Evolutionary conservation across 2,329 filamentous ascomycete species (phyloP).

Genomic region (Penicillium sumatraense): DNA sequence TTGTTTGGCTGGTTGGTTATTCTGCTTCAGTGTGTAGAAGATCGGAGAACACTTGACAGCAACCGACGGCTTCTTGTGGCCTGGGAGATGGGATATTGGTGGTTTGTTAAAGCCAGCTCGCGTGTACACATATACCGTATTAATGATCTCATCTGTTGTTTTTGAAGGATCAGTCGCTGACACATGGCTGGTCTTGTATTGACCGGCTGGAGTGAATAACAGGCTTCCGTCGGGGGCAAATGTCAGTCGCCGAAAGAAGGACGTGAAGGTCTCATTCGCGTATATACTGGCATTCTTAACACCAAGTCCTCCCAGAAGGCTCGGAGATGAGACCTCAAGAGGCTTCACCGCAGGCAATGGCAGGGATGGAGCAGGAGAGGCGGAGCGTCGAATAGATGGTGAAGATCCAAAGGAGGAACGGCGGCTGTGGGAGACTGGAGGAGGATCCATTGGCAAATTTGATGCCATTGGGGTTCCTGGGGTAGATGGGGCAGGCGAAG

Average conservation of each 20-base stretch:
- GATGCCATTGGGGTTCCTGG: conserved; percentile 92
- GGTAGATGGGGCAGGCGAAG: conserved; percentile 86
- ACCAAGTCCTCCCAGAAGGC: conserved; percentile 64
- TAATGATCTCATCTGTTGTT: conserved; percentile 81
- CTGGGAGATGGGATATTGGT: conserved; percentile 90
- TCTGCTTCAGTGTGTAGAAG: conserved; percentile 78
- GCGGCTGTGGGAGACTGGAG: conserved; percentile 86
- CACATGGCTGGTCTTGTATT: conserved; percentile 81
- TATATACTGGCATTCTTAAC: conserved; percentile 89
- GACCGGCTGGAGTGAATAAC: conserved; percentile 90
- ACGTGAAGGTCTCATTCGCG: conserved; percentile 94
- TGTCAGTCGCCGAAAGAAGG: conserved; percentile 90
- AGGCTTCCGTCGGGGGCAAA: conserved; percentile 96
- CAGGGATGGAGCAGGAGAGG: conserved; percentile 90
- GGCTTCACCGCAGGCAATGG: conserved; percentile 95
- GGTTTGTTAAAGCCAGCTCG: conserved; percentile 95
- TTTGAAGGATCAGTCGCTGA: conserved; percentile 71
- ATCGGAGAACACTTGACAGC: conserved; percentile 93
- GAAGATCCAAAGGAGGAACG: conserved; percentile 89
- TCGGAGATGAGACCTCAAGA: conserved; percentile 83
- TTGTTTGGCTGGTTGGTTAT: conserved; percentile 72
- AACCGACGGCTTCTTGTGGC: conserved; percentile 97
- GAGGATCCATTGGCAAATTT: conserved; percentile 93
- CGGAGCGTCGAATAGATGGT: conserved; percentile 79
- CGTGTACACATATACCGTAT: conserved; percentile 98